Evolutionary conservation across 164 flowering plant genomes (phyloP), one percentile per base, ranked within the genome.

Genomic region (Macadamia tetraphylla): DNA sequence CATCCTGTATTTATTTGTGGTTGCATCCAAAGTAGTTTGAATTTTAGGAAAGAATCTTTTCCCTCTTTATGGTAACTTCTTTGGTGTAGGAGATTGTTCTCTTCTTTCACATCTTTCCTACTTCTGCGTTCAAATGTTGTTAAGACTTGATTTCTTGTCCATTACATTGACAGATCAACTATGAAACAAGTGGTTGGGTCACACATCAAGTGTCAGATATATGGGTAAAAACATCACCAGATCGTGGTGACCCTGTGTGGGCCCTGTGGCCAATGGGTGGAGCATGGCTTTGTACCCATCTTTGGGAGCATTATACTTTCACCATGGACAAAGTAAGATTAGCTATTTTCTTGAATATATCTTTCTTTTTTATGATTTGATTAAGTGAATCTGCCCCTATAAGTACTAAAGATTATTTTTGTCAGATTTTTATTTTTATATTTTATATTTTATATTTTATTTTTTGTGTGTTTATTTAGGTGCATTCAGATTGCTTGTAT

Each of bases 201-300:
- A 87, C 71, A 12, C 98, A 94, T 82, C 97, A 94, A 62, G 87
- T 85, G 31, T 85, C 95, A 40, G 98, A 94, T 70, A 76, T 91
- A 76, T 94, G 98, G 98, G 96, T 91, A 42, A 94, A 91, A 83
- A 84, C 97, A 76, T 90, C 97, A 40, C 91, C 96, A 13, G 92
- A 85, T 71, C 69, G 75, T 65, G 95, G 95, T 58, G 74, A 84
- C 55, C 88, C 94, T 58, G 85, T 82, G 29, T 94, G 95, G 96
- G 96, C 98, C 43, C 60, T 94, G 58, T 94, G 98, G 98, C 97
- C 86, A 66, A 91, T 94, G 98, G 98, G 98, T 53, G 98, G 98
- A 68, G 96, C 98, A 42, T 94, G 98, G 98, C 85, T 91, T 73
- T 88, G 93, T 71, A 85, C 95, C 8, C 98, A 94, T 83, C 74